Evolutionary conservation across 2,329 filamentous ascomycete species (phyloP).

Genomic region (Huntiella moniliformis): DNA sequence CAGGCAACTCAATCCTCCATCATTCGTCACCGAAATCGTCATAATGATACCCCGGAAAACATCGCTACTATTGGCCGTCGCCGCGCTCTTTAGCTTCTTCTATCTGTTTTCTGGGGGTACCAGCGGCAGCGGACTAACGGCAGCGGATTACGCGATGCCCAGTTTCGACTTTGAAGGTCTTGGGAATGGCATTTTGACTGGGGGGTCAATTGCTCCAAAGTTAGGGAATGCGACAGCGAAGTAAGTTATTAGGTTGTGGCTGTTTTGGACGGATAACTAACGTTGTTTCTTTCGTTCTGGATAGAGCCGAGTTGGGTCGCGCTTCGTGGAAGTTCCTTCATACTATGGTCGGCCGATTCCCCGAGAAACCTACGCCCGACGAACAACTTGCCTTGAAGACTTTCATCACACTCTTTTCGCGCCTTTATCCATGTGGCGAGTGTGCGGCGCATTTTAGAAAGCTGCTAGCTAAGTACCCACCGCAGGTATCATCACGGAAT

Average conservation of each 20-base stretch:
- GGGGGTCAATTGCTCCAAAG: constrained; percentile 59
- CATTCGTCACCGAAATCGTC: too few species aligned
- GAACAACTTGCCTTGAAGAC: constrained; percentile 44
- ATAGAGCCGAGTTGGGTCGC: constrained; percentile 44
- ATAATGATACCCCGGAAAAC: constrained; percentile 33
- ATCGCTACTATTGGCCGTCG: constrained; percentile 33
- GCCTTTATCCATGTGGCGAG: constrained; percentile 53
- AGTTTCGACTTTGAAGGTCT: constrained; percentile 24
- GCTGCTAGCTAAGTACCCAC: constrained; percentile 41
- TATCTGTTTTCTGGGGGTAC: constrained; percentile 36
- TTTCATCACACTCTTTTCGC: constrained; percentile 46
- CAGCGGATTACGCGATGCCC: constrained; percentile 4
- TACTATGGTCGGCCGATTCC: constrained; percentile 52
- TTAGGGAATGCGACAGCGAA: constrained; percentile 69
- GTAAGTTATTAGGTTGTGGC: constrained; percentile 23
- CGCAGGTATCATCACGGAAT: constrained; percentile 44
- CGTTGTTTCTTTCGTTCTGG: constrained; percentile 2
- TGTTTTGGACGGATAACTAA: background rate
- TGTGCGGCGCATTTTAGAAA: constrained; percentile 49
- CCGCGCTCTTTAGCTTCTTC: constrained; percentile 37
- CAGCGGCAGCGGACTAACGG: constrained; percentile 9
- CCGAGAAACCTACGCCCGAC: constrained; percentile 42
- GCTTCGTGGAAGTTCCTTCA: constrained; percentile 53
- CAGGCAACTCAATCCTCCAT: too few species aligned
- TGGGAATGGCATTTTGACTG: constrained; percentile 35